A percentile compares a stretch with the other conserved stretches of the same genome.
phyloP scores from a whole-genome alignment of 148 eudicot species.

The Arctostaphylos glauca region DNA sequence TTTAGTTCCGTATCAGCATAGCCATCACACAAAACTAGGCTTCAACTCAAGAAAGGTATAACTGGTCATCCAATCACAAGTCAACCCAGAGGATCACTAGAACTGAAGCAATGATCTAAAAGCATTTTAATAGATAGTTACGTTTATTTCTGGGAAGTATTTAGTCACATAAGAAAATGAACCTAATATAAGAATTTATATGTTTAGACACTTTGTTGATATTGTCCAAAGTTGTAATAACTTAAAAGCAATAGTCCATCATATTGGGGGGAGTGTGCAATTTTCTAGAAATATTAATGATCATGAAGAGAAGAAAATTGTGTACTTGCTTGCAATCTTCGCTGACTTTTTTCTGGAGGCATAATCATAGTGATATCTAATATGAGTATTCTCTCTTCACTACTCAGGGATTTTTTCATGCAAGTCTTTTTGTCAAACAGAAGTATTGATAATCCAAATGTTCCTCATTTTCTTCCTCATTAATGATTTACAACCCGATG shows the following conservation, averaged over 20 bases:
- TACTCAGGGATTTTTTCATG: not conserved
- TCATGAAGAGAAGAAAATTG: not conserved
- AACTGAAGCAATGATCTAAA: not conserved
- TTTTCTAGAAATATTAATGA: not conserved
- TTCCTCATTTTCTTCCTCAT: not conserved
- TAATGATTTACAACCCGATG: not conserved
- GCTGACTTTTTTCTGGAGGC: too few relatives aligned
- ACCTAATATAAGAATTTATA: not conserved
- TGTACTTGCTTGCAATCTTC: not conserved
- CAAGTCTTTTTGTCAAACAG: not conserved
- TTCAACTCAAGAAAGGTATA: not conserved
- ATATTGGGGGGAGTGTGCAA: not conserved
- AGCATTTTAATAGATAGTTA: not conserved
- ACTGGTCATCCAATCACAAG: not conserved
- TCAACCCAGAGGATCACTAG: not conserved
- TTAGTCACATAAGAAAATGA: not conserved
- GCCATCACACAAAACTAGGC: not conserved
- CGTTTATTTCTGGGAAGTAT: not conserved
- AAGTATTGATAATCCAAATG: not conserved
- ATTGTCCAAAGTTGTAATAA: not conserved
- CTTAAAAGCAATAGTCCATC: not conserved
- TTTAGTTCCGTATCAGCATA: not conserved
- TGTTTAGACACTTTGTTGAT: not conserved
- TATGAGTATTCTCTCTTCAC: not conserved
- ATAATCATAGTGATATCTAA: not conserved